Base-by-base conservation (phyloP, 768 basidiomycete genomes). In the Gymnopilus dilepis region DNA sequence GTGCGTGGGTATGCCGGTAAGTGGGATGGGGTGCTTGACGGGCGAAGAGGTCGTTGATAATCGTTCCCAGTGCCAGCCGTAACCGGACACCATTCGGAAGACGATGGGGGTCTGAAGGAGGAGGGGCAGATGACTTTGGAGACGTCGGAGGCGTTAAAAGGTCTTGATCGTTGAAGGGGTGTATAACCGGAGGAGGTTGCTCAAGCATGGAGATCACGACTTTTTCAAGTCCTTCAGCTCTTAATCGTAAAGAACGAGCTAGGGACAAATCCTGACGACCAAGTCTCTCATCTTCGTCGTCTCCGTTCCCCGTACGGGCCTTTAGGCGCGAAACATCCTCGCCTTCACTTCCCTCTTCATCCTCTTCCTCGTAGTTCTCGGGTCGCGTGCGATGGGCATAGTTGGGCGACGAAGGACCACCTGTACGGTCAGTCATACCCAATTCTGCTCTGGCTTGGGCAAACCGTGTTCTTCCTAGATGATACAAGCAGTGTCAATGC, bases 371-470 rank as follows among this genome's bases (percentile, higher is more conserved):
- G 66, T 86, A 92, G 59, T 86, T 87, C 67, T 94, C 91, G 40
- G 90, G 89, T 11, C 90, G 81, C 63, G 83, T 80, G 37, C 90
- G 82, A 70, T 88, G 84, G n/a, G 70, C 67, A 67, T 88, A 88
- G 63, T 89, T 82, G 6, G 81, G 69, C 0, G 87, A 83, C 0
- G 82, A 79, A 3, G 86, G 80, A 1, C 89, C 91, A 6, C 90
- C 90, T 0, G 91, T 87, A 60, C 86, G 88, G 73, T 92, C 91
- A 6, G 89, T 88, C 91, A 94, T 93, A 34, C 90, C 91, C 11
- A 95, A 83, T 73, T 94, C 92, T 56, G 91, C 91, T 30, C 92
- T 84, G 4, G 90, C 92, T 73, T 95, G 93, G 7, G 89, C 87
- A 65, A 92, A 91, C 60, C 93, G 84, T 13, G 92, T 92, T 64